These are phyloP conservation scores for Pseudomonodictys pantanalensis DNA, from an alignment of 495 filamentous ascomycete genomes.

Conservation along the genomic window DNA sequence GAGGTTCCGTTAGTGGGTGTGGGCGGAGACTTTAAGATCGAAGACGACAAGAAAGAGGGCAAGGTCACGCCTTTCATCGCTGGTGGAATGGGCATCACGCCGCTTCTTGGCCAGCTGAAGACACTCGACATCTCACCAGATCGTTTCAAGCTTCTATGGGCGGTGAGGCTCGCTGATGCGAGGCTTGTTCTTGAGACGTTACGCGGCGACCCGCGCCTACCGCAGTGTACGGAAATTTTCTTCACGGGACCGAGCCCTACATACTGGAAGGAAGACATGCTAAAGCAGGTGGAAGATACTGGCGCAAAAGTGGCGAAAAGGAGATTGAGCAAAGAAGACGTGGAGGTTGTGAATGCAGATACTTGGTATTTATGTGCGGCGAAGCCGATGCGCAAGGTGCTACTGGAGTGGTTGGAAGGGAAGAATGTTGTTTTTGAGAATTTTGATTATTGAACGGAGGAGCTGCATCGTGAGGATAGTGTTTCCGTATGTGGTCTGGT, in stretches of 20 bases:
- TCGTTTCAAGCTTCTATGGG: conserved; percentile 62
- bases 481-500: neutral
- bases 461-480: too few species aligned
- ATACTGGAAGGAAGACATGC: conserved; percentile 33
- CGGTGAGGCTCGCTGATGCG: conserved; percentile 58
- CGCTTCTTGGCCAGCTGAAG: conserved; percentile 63
- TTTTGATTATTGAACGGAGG: conserved; percentile 65
- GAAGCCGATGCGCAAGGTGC: conserved; percentile 50
- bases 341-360: conserved; percentile 39
- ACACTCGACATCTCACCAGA: conserved; percentile 41
- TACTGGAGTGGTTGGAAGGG: conserved; percentile 63
- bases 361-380: conserved; percentile 71
- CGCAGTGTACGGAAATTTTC: conserved; percentile 55
- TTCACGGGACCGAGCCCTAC: conserved; percentile 51
- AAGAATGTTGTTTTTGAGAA: conserved; percentile 65
- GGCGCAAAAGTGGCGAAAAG: conserved; percentile 49
- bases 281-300: conserved; percentile 33
- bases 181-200: conserved; percentile 61
- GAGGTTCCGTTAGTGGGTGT: conserved; percentile 69
- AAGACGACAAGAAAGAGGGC: conserved; percentile 41
- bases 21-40: conserved; percentile 63
- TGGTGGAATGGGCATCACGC: conserved; percentile 79
- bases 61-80: conserved; percentile 57
- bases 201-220: conserved; percentile 50
- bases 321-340: conserved; percentile 55